phyloP scores from a whole-genome alignment of 805 yeast species.

The Teunomyces pallodes region DNA sequence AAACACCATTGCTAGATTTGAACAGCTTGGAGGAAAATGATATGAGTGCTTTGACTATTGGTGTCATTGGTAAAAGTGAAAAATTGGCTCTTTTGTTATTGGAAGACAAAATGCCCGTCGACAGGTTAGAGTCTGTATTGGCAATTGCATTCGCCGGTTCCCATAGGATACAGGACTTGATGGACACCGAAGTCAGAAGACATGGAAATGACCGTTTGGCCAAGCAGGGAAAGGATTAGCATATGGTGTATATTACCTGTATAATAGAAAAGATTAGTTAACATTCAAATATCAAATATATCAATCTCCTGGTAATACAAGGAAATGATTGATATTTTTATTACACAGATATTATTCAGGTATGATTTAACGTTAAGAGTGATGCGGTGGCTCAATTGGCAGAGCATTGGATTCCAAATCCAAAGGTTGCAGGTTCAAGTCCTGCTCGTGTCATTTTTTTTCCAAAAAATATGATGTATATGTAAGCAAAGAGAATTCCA shows the following conservation, averaged over 20 bases:
- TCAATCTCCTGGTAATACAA: neutral
- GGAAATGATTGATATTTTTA: neutral
- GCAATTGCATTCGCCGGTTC: constrained; percentile 87
- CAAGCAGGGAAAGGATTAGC: constrained; percentile 26
- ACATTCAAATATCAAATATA: neutral
- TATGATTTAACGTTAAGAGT: too few relatives aligned
- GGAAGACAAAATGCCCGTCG: constrained; percentile 85
- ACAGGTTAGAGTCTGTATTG: constrained; percentile 68
- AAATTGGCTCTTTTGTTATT: constrained; percentile 72
- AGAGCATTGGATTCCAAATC: constrained; percentile 21
- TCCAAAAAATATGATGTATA: neutral
- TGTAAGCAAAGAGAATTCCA: too few relatives aligned
- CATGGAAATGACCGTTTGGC: constrained; percentile 63
- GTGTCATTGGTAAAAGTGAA: constrained; percentile 78
- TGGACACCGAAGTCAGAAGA: constrained; percentile 80
- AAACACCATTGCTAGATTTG: constrained; percentile 74
- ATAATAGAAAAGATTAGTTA: neutral
- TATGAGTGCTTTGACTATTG: constrained; percentile 76
- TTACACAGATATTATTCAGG: neutral
- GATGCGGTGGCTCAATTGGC: constrained; percentile 24
- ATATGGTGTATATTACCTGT: constrained; percentile 1
- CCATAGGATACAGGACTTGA: constrained; percentile 72
- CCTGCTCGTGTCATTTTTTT: constrained; percentile 21
- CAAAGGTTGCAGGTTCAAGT: constrained; percentile 22
- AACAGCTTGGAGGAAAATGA: constrained; percentile 82